Percentiles rank a stretch among this genome's conserved stretches.
Evolutionary conservation across 2,329 filamentous ascomycete genomes (phyloP).

Genomic region (Fusarium torreyae): DNA sequence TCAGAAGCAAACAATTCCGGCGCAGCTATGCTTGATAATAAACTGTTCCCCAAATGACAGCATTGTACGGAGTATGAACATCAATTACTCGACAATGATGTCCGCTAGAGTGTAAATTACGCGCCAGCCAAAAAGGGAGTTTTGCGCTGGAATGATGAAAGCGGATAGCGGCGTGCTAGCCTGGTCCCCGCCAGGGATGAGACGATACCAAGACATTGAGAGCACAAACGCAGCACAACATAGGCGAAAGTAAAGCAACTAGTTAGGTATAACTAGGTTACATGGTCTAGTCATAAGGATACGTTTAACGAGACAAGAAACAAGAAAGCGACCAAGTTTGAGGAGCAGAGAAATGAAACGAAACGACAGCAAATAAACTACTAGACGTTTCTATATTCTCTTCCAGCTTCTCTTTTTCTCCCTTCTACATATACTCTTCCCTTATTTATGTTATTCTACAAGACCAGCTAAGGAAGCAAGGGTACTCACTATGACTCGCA

Average conservation of each 20-base stretch:
- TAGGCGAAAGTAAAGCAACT: constrained; percentile 6
- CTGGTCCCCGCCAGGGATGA: constrained; percentile 21
- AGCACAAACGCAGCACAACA: constrained; percentile 14
- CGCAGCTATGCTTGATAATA: constrained; percentile 5
- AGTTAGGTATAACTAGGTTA: background rate
- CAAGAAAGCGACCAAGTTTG: background rate
- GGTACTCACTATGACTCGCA: constrained; percentile 7
- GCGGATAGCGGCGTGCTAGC: constrained; percentile 13
- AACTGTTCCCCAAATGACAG: constrained; percentile 5
- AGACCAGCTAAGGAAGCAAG: background rate
- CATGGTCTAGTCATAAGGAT: background rate
- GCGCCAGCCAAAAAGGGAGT: constrained; percentile 29
- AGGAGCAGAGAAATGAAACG: constrained; percentile 27
- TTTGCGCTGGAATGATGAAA: constrained; percentile 33
- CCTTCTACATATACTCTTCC: too few relatives aligned
- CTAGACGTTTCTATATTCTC: background rate
- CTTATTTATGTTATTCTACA: background rate
- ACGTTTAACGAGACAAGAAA: constrained; percentile 8
- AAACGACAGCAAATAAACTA: constrained; percentile 32
- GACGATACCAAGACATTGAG: constrained; percentile 15
- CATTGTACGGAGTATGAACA: constrained; percentile 3
- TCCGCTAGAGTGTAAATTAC: constrained; percentile 29
- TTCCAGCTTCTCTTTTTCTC: too few relatives aligned
- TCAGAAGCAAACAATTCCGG: background rate
- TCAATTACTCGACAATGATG: constrained; percentile 23